Percentiles rank a stretch among this genome's conserved stretches.
phyloP scores from a whole-genome alignment of 179 eudicot genomes.

The Camellia oleifera region DNA sequence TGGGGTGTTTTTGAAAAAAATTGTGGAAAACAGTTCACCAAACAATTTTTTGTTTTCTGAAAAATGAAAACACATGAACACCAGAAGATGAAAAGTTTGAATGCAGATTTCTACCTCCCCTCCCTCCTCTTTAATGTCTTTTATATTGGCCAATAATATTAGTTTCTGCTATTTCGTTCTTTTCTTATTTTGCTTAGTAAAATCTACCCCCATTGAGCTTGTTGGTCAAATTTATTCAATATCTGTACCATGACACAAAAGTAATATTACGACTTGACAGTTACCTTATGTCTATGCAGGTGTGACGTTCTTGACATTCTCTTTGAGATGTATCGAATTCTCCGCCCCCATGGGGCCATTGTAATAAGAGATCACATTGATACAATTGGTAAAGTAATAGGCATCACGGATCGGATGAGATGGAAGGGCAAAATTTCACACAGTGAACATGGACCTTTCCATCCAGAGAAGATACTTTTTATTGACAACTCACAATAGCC shows the following conservation, averaged over 20 bases:
- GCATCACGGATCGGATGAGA: conserved; percentile 47
- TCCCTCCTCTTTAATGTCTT: no score
- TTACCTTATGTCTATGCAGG: conserved; percentile 25
- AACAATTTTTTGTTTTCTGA: no score
- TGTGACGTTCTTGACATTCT: conserved; percentile 55
- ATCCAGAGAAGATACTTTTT: conserved; percentile 53
- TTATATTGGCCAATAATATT: no score
- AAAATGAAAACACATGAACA: no score
- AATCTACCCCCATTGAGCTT: background rate
- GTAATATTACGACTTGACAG: background rate
- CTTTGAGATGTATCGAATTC: conserved; percentile 59
- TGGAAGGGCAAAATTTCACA: conserved; percentile 51
- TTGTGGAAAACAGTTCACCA: no score
- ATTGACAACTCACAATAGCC: conserved; percentile 26
- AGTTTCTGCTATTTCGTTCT: background rate
- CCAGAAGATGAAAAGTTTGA: no score
- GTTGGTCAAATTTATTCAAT: background rate
- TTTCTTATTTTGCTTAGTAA: background rate
- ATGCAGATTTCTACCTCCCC: no score
- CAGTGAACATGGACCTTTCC: conserved; percentile 53
- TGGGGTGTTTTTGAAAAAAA: no score
- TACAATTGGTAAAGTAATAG: conserved; percentile 40
- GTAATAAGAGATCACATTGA: conserved; percentile 62
- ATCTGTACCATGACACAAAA: background rate
- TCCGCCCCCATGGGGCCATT: conserved; percentile 64